Evolutionary conservation across 2,329 filamentous ascomycete species (phyloP).

Genomic region (Penicillium capsulatum): DNA sequence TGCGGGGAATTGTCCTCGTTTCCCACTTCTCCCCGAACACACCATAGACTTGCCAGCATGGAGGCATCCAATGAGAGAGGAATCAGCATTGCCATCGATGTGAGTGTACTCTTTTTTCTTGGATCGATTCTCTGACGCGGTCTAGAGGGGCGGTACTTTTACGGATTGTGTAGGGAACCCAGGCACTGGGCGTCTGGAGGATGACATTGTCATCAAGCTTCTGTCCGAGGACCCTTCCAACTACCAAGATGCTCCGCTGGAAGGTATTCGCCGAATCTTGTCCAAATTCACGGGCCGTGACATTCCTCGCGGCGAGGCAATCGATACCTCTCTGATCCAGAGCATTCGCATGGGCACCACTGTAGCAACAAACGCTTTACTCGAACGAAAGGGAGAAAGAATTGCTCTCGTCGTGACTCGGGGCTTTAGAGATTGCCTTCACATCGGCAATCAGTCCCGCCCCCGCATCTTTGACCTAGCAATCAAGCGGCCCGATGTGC

Average conservation of each 20-base stretch:
- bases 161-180: slow-evolving; percentile 40
- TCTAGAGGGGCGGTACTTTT: slow-evolving; percentile 23
- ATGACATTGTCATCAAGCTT: slow-evolving; percentile 81
- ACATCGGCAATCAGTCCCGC: slow-evolving; percentile 85
- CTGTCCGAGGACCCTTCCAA: slow-evolving; percentile 86
- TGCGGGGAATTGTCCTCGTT: too few species aligned
- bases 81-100: slow-evolving; percentile 24
- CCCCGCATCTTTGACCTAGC: slow-evolving; percentile 89
- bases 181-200: slow-evolving; percentile 55
- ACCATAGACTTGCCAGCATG: slow-evolving; percentile 11
- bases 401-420: slow-evolving; percentile 83
- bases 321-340: slow-evolving; percentile 80
- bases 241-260: slow-evolving; percentile 84
- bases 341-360: slow-evolving; percentile 96
- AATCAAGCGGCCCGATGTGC: slow-evolving; percentile 78
- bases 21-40: background rate
- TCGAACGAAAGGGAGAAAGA: slow-evolving; percentile 85
- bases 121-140: slow-evolving; percentile 2
- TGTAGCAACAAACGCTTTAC: slow-evolving; percentile 84
- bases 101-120: slow-evolving; percentile 2
- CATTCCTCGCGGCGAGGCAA: slow-evolving; percentile 71
- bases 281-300: slow-evolving; percentile 69
- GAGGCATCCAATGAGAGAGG: slow-evolving; percentile 7
- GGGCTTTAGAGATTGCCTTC: slow-evolving; percentile 81
- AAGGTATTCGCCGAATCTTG: slow-evolving; percentile 83